Conservation (phyloP, 2,329 filamentous ascomycete species). For the Pseudopyrenochaeta lycopersici region DNA sequence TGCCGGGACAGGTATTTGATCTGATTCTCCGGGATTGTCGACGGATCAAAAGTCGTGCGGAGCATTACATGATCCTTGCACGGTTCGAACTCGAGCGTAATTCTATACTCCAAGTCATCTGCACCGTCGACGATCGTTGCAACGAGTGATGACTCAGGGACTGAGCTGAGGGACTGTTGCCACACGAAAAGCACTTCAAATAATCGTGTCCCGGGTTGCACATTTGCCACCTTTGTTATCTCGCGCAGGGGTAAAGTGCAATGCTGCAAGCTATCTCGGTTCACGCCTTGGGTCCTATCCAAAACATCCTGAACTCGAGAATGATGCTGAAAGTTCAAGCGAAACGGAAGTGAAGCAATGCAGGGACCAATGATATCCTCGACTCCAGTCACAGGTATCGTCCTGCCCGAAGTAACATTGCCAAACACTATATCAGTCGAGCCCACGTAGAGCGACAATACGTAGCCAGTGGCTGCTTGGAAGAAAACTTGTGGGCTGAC, state of each 20-base stretch:
- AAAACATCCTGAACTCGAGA: constrained; percentile 69
- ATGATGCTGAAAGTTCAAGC: constrained; percentile 66
- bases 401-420: constrained; percentile 82
- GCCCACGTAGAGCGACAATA: constrained; percentile 73
- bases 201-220: constrained; percentile 65
- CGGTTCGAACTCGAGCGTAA: constrained; percentile 82
- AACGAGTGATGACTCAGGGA: constrained; percentile 35
- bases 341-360: constrained; percentile 76
- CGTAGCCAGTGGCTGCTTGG: constrained; percentile 73
- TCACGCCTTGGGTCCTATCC: constrained; percentile 69
- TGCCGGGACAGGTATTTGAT: constrained; percentile 67
- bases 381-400: constrained; percentile 73
- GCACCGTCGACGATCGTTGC: constrained; percentile 67
- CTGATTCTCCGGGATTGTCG: constrained; percentile 64
- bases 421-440: constrained; percentile 75
- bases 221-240: constrained; percentile 69
- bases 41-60: constrained; percentile 64
- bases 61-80: constrained; percentile 54
- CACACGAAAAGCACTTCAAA: constrained; percentile 87
- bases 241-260: constrained; percentile 71
- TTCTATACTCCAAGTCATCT: constrained; percentile 78
- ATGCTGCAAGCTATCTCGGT: constrained; percentile 72
- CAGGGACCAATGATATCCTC: constrained; percentile 83
- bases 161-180: constrained; percentile 72
- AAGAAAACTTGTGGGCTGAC: constrained; percentile 76